A percentile compares a stretch with the other conserved stretches of the same genome.
Conservation (phyloP, 257 asterid genomes). For the Nicotiana knightiana region DNA sequence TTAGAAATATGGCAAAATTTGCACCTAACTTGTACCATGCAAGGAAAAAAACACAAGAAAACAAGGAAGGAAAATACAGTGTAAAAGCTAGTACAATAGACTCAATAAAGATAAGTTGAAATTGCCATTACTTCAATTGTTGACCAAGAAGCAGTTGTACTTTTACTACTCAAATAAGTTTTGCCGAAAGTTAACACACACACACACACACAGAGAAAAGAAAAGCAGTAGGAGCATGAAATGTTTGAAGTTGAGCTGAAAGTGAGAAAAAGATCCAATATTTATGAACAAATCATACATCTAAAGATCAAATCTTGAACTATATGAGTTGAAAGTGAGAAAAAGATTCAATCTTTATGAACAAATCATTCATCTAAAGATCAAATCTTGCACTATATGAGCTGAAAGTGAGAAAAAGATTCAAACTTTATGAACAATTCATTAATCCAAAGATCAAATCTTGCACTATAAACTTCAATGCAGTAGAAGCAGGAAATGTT, state of each 20-base stretch:
- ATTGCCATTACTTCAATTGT: neutral
- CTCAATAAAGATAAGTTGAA: neutral
- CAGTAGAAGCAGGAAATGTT: neutral
- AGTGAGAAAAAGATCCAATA: neutral
- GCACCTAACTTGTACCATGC: constrained; percentile 27
- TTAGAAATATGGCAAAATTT: constrained; percentile 12
- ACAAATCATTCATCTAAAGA: neutral
- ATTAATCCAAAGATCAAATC: neutral
- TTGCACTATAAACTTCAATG: neutral
- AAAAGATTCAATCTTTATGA: neutral
- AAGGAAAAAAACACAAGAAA: constrained; percentile 18
- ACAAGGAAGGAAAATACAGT: constrained; percentile 12
- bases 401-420: neutral
- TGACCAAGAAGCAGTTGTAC: neutral
- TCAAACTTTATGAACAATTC: neutral
- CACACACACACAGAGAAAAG: neutral
- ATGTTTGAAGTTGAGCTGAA: neutral
- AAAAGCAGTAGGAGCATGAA: neutral
- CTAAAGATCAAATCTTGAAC: neutral
- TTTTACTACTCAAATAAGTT: neutral
- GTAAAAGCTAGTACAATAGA: neutral
- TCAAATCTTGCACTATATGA: neutral
- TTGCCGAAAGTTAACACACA: neutral
- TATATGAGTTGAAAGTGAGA: neutral
- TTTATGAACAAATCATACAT: neutral